Base-by-base conservation (phyloP, 1,139 yeast species). In the Magnusiomyces clavatus region DNA sequence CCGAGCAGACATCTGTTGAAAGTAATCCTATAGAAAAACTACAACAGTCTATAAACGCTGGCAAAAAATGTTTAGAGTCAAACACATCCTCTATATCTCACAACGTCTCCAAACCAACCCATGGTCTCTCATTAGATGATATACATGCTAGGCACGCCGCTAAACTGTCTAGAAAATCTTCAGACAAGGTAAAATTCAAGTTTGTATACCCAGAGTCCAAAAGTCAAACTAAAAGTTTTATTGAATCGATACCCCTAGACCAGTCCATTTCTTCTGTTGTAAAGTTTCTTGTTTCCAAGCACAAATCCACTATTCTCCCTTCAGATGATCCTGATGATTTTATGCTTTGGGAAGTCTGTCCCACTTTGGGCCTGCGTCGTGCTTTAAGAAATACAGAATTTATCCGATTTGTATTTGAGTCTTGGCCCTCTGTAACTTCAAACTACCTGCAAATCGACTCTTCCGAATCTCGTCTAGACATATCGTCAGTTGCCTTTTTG, bases 401-500 rank as follows among this genome's bases (percentile, higher is more conserved):
- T 29, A 43, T 50, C 31, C 19, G 40, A 11, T 42, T 46, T 31
- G 48, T 50, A 10, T 35, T 42, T 31, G 38, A 44, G 16, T 24
- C 48, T 13, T 50, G 53, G 53, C 53, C 53, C 14, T n/a, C 35
- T 3, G 42, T 16, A 42, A 40, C 45, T 6, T 37, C 46, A 29
- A 55, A 50, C 52, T 61, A 54, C 50, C 52, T 66, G 14, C 56
- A 58, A 48, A 58, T 63, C 13, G 61, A 61, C 13, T 51, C 62
- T 12, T 58, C 64, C 24, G 53, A 58, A 14, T 49, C 57, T 47
- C 58, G 63, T 29, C 52, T 64, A 40, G 67, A 65, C 47, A 55
- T 55, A 31, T 53, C 52, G 19, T 63, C 68, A 20, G 56, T 65
- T 16, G 70, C 70, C 17, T 63, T 61, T 29, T 56, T 67, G 20